phyloP scores from a whole-genome alignment of 177 flowering plant species.

The Tripterygium wilfordii region DNA sequence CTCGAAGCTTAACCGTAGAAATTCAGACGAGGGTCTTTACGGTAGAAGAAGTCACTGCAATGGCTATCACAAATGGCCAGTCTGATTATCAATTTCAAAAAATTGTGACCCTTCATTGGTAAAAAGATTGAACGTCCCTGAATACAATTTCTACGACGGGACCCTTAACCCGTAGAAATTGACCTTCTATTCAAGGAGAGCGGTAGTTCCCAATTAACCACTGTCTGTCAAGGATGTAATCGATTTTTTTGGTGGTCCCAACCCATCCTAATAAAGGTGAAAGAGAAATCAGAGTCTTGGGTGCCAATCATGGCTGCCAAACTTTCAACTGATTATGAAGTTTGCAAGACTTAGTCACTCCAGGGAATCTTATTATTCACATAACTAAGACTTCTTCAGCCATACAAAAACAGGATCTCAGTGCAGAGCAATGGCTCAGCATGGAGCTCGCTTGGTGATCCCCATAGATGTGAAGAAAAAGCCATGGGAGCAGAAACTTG shows the following conservation, averaged over 20 bases:
- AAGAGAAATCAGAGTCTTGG: background rate
- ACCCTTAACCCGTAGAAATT: no score
- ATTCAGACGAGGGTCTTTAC: no score
- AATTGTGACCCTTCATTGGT: no score
- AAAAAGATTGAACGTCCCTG: no score
- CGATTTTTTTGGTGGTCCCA: background rate
- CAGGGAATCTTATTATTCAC: background rate
- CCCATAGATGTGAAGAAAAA: slow-evolving; percentile 61
- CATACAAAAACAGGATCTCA: background rate
- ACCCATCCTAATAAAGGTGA: background rate
- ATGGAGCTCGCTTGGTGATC: slow-evolving; percentile 40
- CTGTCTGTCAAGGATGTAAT: background rate
- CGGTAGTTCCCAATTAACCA: no score
- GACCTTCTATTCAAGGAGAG: no score
- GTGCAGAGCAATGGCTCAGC: slow-evolving; percentile 22
- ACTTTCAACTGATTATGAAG: slow-evolving; percentile 3
- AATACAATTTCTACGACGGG: no score
- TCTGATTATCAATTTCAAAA: no score
- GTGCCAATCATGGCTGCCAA: slow-evolving; percentile 16
- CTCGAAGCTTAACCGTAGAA: no score
- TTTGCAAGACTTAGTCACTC: background rate
- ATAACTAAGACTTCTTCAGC: background rate
- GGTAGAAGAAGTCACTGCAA: no score
- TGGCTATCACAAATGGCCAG: no score
- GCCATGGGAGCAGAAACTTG: slow-evolving; percentile 59